A percentile compares a stretch with the other conserved stretches of the same genome.
phyloP scores from a whole-genome alignment of 2,329 filamentous ascomycete species.

The Cercospora sojina region DNA sequence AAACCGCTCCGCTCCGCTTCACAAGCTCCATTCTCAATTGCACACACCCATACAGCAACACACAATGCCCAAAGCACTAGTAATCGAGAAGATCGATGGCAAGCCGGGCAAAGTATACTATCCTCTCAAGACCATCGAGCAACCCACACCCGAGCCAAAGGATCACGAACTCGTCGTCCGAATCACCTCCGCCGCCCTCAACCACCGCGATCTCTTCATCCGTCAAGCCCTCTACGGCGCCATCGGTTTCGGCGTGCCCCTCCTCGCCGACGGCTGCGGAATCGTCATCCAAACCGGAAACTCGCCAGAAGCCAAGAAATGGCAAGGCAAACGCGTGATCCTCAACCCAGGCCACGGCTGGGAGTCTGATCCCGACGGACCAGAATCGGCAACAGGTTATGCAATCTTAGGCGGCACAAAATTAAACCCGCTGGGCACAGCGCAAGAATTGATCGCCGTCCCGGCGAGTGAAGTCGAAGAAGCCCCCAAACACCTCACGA shows the following conservation, averaged over 20 bases:
- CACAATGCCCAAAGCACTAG: slow-evolving; percentile 56
- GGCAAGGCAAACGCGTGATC: slow-evolving; percentile 69
- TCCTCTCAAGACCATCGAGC: slow-evolving; percentile 58
- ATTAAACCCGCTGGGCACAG: slow-evolving; percentile 64
- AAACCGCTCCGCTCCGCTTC: no score
- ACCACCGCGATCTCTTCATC: slow-evolving; percentile 94
- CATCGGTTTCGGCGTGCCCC: slow-evolving; percentile 72
- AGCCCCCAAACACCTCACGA: slow-evolving; percentile 68
- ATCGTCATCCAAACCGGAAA: slow-evolving; percentile 65
- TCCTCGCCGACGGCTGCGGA: slow-evolving; percentile 82
- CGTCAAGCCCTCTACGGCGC: slow-evolving; percentile 88
- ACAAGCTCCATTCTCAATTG: not conserved
- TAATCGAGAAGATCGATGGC: slow-evolving; percentile 68
- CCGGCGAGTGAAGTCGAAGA: slow-evolving; percentile 71
- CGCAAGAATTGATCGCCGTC: slow-evolving; percentile 71
- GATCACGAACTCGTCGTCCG: slow-evolving; percentile 68
- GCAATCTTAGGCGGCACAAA: slow-evolving; percentile 69
- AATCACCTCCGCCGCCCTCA: slow-evolving; percentile 77
- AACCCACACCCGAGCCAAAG: slow-evolving; percentile 61
- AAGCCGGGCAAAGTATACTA: slow-evolving; percentile 90
- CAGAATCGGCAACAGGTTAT: slow-evolving; percentile 63
- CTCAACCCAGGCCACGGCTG: slow-evolving; percentile 77
- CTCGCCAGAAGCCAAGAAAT: slow-evolving; percentile 52
- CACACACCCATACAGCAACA: not conserved
- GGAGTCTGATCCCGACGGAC: slow-evolving; percentile 68